These are phyloP conservation scores for Leishmania braziliensis DNA, from an alignment of 208 protist genomes.

Conservation along the genomic window DNA sequence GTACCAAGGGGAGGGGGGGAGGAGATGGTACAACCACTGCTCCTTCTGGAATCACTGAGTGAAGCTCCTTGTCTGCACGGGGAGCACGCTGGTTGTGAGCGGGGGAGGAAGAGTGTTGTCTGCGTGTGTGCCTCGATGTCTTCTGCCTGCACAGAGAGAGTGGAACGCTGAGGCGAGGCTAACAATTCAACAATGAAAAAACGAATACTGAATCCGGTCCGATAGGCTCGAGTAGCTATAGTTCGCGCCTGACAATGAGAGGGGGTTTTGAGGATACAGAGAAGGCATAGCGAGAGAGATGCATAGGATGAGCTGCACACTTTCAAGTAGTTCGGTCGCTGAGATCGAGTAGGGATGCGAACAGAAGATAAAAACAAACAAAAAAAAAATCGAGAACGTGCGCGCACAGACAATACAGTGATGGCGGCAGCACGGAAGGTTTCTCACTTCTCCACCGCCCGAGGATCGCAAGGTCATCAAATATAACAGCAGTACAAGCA, in stretches of 20 bases:
- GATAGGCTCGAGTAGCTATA: background rate
- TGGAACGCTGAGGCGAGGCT: background rate
- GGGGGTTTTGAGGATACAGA: background rate
- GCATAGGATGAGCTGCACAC: background rate
- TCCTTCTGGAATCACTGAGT: background rate
- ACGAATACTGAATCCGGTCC: background rate
- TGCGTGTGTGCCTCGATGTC: background rate
- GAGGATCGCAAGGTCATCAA: background rate
- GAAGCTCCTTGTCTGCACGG: background rate
- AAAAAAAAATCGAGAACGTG: background rate
- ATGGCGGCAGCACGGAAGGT: background rate
- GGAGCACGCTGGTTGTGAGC: background rate
- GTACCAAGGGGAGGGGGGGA: background rate
- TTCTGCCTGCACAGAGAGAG: background rate
- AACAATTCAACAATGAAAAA: background rate
- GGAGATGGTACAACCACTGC: background rate
- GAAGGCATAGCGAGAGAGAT: background rate
- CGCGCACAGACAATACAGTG: background rate
- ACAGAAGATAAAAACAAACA: background rate
- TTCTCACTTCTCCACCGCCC: background rate
- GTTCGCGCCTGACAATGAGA: background rate
- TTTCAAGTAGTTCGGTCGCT: background rate
- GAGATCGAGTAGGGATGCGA: background rate
- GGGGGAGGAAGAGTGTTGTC: background rate
- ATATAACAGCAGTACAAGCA: background rate